Conservation (phyloP, 495 filamentous ascomycete genomes). For the Neurospora sp. region DNA sequence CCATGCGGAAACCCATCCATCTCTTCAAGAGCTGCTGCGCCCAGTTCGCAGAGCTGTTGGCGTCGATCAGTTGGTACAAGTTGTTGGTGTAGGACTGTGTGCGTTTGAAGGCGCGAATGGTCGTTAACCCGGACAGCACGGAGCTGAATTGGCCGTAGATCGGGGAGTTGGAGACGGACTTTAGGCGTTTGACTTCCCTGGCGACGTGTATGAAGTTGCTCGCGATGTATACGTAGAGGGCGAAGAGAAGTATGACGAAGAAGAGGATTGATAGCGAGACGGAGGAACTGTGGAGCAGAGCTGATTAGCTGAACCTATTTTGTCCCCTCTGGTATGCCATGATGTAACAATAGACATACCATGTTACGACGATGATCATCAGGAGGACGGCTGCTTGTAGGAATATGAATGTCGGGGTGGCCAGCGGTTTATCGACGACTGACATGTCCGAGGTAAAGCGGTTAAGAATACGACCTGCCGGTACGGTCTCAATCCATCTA, state of each 20-base stretch:
- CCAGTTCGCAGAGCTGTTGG: constrained; percentile 42
- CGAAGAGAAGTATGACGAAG: constrained; percentile 15
- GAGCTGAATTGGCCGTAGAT: constrained; percentile 54
- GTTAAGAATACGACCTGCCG: constrained; percentile 38
- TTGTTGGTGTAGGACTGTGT: constrained; percentile 40
- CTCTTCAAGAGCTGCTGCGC: constrained; percentile 45
- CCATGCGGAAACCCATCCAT: constrained; percentile 53
- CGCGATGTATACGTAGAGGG: constrained; percentile 22
- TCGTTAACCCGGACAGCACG: constrained; percentile 49
- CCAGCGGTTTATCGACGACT: constrained; percentile 26
- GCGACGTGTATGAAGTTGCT: constrained; percentile 46
- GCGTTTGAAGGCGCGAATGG: constrained; percentile 54
- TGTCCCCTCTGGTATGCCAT: neutral
- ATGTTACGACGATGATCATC: constrained; percentile 16
- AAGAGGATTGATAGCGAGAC: constrained; percentile 17
- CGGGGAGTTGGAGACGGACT: constrained; percentile 49
- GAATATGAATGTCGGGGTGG: constrained; percentile 10
- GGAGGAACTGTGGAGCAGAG: neutral
- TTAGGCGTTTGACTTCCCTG: constrained; percentile 54
- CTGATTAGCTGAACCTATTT: neutral
- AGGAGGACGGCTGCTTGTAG: constrained; percentile 8
- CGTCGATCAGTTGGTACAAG: constrained; percentile 49
- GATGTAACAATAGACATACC: constrained; percentile 2
- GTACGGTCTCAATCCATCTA: constrained; percentile 39
- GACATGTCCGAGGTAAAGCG: constrained; percentile 40